These are phyloP conservation scores for Trichoderma atrobrunneum DNA, from an alignment of 2,329 filamentous ascomycete species.

Conservation along the genomic window DNA sequence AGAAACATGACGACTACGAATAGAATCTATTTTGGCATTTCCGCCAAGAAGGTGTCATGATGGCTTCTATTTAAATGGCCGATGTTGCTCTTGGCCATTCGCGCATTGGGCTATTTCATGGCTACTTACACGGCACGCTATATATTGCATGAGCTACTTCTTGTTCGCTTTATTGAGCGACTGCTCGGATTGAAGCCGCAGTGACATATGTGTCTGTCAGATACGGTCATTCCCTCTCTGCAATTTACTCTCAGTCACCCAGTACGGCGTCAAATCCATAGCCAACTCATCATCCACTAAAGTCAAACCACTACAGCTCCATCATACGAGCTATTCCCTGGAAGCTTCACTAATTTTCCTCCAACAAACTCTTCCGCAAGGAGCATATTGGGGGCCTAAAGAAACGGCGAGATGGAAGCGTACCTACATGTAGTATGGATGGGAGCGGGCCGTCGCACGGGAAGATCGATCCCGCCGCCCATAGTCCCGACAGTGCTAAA, in stretches of 20 bases:
- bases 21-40: background rate
- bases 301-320: background rate
- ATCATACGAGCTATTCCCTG: background rate
- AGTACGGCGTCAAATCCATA: background rate
- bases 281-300: background rate
- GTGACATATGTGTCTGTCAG: background rate
- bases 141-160: background rate
- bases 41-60: background rate
- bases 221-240: background rate
- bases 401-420: background rate
- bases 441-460: background rate
- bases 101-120: background rate
- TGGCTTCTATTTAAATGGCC: background rate
- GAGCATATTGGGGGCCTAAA: background rate
- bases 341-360: background rate
- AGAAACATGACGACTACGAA: background rate
- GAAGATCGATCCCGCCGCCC: background rate
- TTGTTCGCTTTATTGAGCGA: background rate
- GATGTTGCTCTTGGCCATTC: background rate
- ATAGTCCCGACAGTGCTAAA: background rate
- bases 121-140: background rate
- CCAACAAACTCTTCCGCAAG: background rate
- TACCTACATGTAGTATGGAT: background rate
- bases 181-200: background rate
- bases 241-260: background rate